Evolutionary conservation across 2,329 filamentous ascomycete species (phyloP).

Genomic region (Aureobasidium sp.): DNA sequence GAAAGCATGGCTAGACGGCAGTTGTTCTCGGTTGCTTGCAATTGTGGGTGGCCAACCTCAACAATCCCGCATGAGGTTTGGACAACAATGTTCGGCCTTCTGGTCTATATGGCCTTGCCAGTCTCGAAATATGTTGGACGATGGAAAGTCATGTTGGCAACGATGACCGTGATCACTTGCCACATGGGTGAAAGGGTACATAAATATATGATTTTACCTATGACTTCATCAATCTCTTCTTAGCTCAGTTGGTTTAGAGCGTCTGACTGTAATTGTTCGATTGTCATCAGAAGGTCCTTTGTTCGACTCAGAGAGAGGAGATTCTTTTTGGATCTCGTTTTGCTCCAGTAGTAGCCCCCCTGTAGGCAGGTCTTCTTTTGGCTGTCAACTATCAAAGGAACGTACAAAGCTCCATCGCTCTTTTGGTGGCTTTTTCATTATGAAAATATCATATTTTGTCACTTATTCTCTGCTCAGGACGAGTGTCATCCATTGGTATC

Average conservation of each 20-base stretch:
- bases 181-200: no score
- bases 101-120: not conserved
- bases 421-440: no score
- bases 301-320: constrained; percentile 11
- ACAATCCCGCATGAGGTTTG: not conserved
- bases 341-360: not conserved
- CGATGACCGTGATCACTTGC: no score
- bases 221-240: not conserved
- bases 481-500: no score
- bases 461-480: not conserved
- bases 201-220: no score
- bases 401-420: not conserved
- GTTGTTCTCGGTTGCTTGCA: not conserved
- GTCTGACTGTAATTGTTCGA: constrained; percentile 12
- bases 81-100: not conserved
- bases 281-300: constrained; percentile 13
- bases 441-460: no score
- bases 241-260: constrained; percentile 13
- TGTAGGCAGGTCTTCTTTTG: not conserved
- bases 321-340: not conserved
- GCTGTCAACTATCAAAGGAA: not conserved
- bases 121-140: not conserved
- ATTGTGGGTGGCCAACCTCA: not conserved
- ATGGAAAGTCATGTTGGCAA: not conserved
- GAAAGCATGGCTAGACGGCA: constrained; percentile 1